Base-by-base conservation (phyloP, 805 yeast genomes). In the Blastobotrys parvus region DNA sequence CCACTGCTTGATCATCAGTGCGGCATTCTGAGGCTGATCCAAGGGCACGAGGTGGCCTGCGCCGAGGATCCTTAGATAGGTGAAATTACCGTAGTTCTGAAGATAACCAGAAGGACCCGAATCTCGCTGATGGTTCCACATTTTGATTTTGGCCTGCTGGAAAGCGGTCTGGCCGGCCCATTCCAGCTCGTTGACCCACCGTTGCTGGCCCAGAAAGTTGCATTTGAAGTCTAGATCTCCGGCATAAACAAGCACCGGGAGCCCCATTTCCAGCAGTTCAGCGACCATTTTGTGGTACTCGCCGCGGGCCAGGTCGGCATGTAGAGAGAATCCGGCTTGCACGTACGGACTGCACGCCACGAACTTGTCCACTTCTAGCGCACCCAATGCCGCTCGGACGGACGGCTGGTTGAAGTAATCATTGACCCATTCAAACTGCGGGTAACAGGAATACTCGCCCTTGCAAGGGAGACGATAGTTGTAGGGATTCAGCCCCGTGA, bases 31-130 rank as follows among this genome's bases (percentile, higher is more conserved):
- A 16, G 95, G 95, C 66, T 82, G 88, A 64, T 88, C 54, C 25
- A 69, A 80, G 18, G 95, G 95, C 52, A 85, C 95, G 95, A 88
- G 87, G 65, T 88, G 96, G 30, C 95, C 95, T 37, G 92, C 95
- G 54, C 80, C 88, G 55, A 66, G 85, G 39, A 87, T 72, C 62
- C 94, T 76, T 58, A 87, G 71, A 65, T 82, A 87, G 1, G 95
- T 82, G 60, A 87, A 81, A 43, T 77, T 53, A 35, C 76, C 79
- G 57, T 44, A 44, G 52, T 75, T 77, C 61, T 80, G 80, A 48
- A 75, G 80, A 52, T 75, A 75, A 52, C 88, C 88, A 13, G 80
- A 83, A 41, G 62, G 60, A 4, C n/a, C 19, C n/a, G 32, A 23
- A 40, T 65, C 60, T 36, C 72, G 76, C 31, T 61, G 61, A 13